Base-by-base conservation (phyloP, 805 yeast species). In the Hagleromyces aurorensis region DNA sequence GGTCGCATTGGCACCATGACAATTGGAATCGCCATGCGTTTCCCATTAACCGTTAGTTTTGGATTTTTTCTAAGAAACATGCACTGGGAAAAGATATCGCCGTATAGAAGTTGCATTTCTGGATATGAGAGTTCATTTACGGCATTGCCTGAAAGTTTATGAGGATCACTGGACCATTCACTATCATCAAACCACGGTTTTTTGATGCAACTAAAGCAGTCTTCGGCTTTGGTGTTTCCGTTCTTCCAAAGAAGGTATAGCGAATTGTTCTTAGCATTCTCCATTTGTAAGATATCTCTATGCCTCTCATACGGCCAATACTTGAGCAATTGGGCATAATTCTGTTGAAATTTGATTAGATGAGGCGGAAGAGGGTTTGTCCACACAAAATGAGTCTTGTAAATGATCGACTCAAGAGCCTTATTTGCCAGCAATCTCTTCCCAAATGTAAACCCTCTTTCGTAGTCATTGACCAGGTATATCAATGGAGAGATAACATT, bases 1-100 rank as follows among this genome's bases (percentile, higher is more conserved):
- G 48, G 46, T 17, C 43, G 38, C 41, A 46, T 27, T 7, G 46
- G 46, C 7, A 46, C 41, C 29, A 41, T 43, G 4, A 46, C 50
- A 13, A 46, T 41, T n/a, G 50, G 50, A 4, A 38, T 26, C 3
- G 46, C 38, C 9, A 40, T 26, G 7, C 28, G 29, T 19, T 33
- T 43, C 20, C 38, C 34, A 23, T 39, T 36, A 20, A 36, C 30
- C 28, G 44, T 43, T 2, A 46, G 32, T 19, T 38, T 31, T 5
- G 44, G 34, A 21, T 36, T 27, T 8, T 21, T 32, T 23, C 41
- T 43, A 21, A 46, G 33, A 23, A 46, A 46, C 22, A 38, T 23
- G 33, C 32, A 46, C 13, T 46, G 50, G 16, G 27, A 31, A 23
- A 46, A 41, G 9, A 41, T 31, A 18, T 33, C 32, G n/a, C 34